These are phyloP conservation scores for Coniochaeta pulveracea DNA, from an alignment of 2,329 filamentous ascomycete genomes.

Conservation along the genomic window DNA sequence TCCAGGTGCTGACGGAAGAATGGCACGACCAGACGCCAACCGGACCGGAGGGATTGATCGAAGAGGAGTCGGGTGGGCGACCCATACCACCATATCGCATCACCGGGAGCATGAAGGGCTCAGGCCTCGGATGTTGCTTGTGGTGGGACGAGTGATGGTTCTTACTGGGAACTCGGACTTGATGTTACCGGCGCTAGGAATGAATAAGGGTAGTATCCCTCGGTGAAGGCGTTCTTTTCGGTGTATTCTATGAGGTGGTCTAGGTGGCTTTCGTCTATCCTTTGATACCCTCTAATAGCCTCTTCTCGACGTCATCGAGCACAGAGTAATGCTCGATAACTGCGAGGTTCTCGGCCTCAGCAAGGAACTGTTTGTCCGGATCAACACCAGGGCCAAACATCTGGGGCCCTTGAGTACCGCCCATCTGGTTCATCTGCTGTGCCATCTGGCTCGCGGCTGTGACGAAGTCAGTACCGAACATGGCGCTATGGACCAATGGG, in stretches of 20 bases:
- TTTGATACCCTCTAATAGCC: slow-evolving; percentile 52
- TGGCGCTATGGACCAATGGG: too few relatives aligned
- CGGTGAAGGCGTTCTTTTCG: slow-evolving; percentile 1
- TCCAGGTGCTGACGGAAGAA: slow-evolving; percentile 75
- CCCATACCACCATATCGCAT: slow-evolving; percentile 63
- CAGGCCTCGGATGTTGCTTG: slow-evolving; percentile 49
- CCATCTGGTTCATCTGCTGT: slow-evolving; percentile 80
- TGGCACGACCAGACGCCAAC: slow-evolving; percentile 83
- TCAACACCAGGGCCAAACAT: slow-evolving; percentile 91
- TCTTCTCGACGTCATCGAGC: slow-evolving; percentile 75
- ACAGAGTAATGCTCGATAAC: slow-evolving; percentile 92
- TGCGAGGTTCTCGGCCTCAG: slow-evolving; percentile 88
- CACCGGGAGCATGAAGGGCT: slow-evolving; percentile 50
- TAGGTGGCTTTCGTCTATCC: slow-evolving; percentile 19
- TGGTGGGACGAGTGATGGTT: slow-evolving; percentile 43
- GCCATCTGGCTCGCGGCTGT: slow-evolving; percentile 83
- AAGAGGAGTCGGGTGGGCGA: slow-evolving; percentile 41
- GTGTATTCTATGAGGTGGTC: slow-evolving; percentile 1
- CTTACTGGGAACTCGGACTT: neutral
- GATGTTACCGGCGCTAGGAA: slow-evolving; percentile 1
- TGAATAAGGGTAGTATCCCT: neutral
- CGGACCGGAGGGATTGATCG: slow-evolving; percentile 50
- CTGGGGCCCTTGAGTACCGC: slow-evolving; percentile 48
- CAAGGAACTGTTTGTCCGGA: slow-evolving; percentile 88
- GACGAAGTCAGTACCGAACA: slow-evolving; percentile 1